A percentile compares a stretch with the other conserved stretches of the same genome.
Evolutionary conservation across 345 rosid genomes (phyloP).

Genomic region (Lepidium sativum): DNA sequence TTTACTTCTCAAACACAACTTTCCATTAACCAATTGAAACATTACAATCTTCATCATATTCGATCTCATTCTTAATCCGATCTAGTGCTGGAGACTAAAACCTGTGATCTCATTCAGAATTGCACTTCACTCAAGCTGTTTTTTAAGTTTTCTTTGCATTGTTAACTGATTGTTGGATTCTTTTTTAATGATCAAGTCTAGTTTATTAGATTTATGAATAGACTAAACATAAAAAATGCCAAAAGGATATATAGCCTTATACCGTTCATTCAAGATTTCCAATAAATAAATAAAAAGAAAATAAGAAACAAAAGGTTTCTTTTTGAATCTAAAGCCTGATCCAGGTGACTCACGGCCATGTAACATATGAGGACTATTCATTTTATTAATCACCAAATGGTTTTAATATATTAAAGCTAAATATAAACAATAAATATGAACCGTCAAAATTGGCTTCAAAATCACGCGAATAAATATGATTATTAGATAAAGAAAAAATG

Average conservation of each 20-base stretch:
- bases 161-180: background rate
- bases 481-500: background rate
- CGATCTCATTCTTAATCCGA: too few relatives aligned
- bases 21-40: too few relatives aligned
- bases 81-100: too few relatives aligned
- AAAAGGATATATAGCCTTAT: too few relatives aligned
- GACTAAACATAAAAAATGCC: background rate
- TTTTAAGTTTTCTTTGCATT: background rate
- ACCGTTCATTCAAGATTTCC: too few relatives aligned
- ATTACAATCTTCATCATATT: too few relatives aligned
- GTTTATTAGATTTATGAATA: background rate
- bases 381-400: background rate
- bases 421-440: background rate
- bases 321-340: background rate
- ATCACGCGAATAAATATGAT: background rate
- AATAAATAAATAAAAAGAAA: background rate
- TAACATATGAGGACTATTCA: background rate
- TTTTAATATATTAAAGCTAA: background rate
- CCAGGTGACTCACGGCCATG: slow-evolving; percentile 20
- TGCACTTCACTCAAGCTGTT: background rate
- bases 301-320: too few relatives aligned
- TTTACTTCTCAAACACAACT: too few relatives aligned
- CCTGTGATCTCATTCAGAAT: too few relatives aligned
- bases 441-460: background rate
- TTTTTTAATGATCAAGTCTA: background rate